Evolutionary conservation across 768 basidiomycete species (phyloP), one percentile per base, ranked within the genome.

Genomic region (Phaeolepiota aurea): DNA sequence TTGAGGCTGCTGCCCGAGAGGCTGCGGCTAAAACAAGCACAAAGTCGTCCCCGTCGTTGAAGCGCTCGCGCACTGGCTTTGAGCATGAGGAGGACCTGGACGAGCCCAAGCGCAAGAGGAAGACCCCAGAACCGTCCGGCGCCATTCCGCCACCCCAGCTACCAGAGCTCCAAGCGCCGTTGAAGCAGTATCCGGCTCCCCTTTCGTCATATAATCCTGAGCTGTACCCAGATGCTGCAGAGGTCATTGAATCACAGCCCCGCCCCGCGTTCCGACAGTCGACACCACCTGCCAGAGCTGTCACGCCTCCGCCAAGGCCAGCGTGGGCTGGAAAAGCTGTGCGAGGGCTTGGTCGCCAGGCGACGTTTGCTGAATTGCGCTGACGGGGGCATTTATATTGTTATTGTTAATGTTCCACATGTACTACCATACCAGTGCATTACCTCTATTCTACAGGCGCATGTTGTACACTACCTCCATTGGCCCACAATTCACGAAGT

Each of bases 131-230:
- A 12, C 22, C n/a, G n/a, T 28, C 22, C 14, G 22, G 30, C 13
- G 7, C 39, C 23, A n/a, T 10, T 7, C n/a, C 23, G 9, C 15
- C 39, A 25, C 12, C 12, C 13, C 37, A 20, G 21, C 18, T 7
- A 12, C 21, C 7, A 38, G 7, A 20, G 2, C 13, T 12, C 12
- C 20, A n/a, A 12, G 13, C 37, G 13, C 53, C 49, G 12, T 37
- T 31, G 14, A 51, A 52, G 38, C 57, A 59, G 41, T 57, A 51
- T 42, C 58, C 56, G 11, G 58, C 54, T 1, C 54, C 53, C 2
- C 20, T 55, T 12, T 49, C 52, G 3, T 46, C 53, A 1, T 56
- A 57, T 20, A 48, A 59, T 19, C 56, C 53, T 0, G 30, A 37
- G 3, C 13, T 56, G 15, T 54, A 59, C 52, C 56, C 56, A 0